Evolutionary conservation across 2,329 filamentous ascomycete species (phyloP), one percentile per base, ranked within the genome.

Genomic region (Xylaria sp.): DNA sequence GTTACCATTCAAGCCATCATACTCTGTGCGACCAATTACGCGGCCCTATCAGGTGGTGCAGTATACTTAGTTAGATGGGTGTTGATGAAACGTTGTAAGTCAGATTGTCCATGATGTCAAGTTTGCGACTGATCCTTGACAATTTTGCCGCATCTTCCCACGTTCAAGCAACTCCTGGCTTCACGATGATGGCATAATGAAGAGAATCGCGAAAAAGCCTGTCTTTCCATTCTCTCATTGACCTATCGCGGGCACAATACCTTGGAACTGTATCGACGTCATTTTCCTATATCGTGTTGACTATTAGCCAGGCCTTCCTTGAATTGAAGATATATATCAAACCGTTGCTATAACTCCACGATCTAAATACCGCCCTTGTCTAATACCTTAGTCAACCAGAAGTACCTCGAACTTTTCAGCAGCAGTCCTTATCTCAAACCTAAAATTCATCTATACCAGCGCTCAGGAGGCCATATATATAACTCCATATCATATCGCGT

Each of bases 71-170:
- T 19, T 8, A 12, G 51, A 7, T 19, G 12, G 27, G 2, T 36
- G 17, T 54, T 54, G 68, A 63, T 73, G 72, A 65, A 71, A 72
- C 74, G 69, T 39, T 71, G 69, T 71, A 71, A 47, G 61, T 51
- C 60, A 27, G 39, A 53, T 66, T 51, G 60, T 45, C 61, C 67
- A 67, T 70, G 66, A 71, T 71, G 69, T 62, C 63, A 67, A 69
- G 61, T 42, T 17, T 64, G 54, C 27, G 36, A 67, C 57, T 50
- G 47, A 54, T 21, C 54, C 57, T 47, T 59, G 64, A 48, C 39
- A 42, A 48, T 54, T 17, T 17, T 53, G 19, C 61, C 60, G 56
- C 60, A 11, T 36, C 51, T 34, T 54, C 27, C 51, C 30, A 54
- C 9, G 51, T 51, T 51, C 17, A 47, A 19, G 42, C 42, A 47